phyloP scores from a whole-genome alignment of 2,329 filamentous ascomycete species.

The Chrysoporthe puriensis region DNA sequence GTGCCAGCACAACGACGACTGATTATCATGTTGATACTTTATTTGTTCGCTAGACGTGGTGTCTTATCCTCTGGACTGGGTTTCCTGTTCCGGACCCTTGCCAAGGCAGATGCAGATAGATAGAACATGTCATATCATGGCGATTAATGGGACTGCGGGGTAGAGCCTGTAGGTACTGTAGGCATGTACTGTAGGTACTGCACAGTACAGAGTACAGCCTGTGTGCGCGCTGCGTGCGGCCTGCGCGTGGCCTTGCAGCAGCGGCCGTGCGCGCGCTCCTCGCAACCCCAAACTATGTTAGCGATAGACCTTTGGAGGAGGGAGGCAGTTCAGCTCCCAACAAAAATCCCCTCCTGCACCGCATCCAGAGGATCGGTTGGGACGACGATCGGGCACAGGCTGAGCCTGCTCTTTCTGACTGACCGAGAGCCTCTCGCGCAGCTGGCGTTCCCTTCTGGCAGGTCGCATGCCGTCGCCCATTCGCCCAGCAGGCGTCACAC shows the following conservation, averaged over 20 bases:
- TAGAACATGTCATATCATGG: neutral
- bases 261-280: too few relatives aligned
- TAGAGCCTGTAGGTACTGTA: too few relatives aligned
- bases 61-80: neutral
- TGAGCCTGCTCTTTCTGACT: too few relatives aligned
- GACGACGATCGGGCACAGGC: neutral
- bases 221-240: too few relatives aligned
- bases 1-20: neutral
- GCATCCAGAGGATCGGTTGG: neutral
- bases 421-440: neutral
- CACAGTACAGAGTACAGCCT: too few relatives aligned
- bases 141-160: neutral
- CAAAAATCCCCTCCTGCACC: neutral
- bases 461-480: neutral
- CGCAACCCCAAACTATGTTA: too few relatives aligned
- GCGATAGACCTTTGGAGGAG: too few relatives aligned
- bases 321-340: slow-evolving; percentile 2
- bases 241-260: too few relatives aligned
- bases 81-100: neutral
- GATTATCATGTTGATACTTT: neutral
- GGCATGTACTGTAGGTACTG: too few relatives aligned
- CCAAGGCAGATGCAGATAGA: neutral
- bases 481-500: too few relatives aligned
- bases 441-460: neutral
- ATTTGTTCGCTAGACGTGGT: neutral